Evolutionary conservation across 2,329 filamentous ascomycete genomes (phyloP).

Genomic region (Ilyonectria destructans): DNA sequence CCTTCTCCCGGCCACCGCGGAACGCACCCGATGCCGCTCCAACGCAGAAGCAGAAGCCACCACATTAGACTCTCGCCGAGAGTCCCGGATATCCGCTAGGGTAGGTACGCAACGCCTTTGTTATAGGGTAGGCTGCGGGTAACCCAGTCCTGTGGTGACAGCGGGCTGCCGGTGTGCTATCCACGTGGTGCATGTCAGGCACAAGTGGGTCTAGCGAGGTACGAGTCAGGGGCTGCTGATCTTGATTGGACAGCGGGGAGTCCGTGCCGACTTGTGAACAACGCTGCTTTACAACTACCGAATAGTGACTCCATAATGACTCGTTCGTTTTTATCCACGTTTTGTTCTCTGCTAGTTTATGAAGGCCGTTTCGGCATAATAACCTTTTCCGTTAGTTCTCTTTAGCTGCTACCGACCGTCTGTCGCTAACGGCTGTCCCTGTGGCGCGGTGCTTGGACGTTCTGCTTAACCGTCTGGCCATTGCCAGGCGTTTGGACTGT

Average conservation of each 20-base stretch:
- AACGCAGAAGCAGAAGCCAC: background rate
- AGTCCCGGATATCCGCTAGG: background rate
- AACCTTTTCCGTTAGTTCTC: background rate
- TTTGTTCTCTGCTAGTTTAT: background rate
- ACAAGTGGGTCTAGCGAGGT: constrained; percentile 23
- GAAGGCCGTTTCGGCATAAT: background rate
- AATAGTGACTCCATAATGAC: constrained; percentile 11
- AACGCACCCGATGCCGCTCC: background rate
- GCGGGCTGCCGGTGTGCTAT: constrained; percentile 18
- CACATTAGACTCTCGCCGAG: background rate
- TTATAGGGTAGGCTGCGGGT: constrained; percentile 25
- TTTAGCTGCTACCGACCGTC: background rate
- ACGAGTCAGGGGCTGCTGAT: constrained; percentile 36
- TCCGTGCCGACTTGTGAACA: constrained; percentile 8
- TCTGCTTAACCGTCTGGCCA: background rate
- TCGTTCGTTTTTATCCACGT: background rate
- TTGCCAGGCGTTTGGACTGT: background rate
- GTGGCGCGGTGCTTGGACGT: background rate
- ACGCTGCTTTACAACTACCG: constrained; percentile 19
- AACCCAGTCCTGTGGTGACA: constrained; percentile 3
- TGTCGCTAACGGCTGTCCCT: background rate
- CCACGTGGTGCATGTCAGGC: constrained; percentile 45
- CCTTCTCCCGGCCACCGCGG: background rate
- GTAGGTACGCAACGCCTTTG: constrained; percentile 7
- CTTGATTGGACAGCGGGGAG: constrained; percentile 35